Base-by-base conservation (phyloP, 164 flowering plant genomes). In the Nelumbo lutea region DNA sequence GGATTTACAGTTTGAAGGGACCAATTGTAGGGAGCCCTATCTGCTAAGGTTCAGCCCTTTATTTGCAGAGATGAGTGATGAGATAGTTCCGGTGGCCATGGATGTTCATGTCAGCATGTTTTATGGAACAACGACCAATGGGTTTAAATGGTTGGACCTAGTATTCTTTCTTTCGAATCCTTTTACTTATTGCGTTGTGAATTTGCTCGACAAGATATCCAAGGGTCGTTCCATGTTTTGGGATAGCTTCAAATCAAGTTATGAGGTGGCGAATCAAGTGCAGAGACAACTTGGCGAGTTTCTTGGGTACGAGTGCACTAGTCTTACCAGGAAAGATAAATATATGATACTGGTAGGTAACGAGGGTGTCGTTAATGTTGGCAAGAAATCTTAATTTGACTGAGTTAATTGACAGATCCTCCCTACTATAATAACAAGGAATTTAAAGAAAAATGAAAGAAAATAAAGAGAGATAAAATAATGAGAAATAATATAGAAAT, bases 321-420 rank as follows among this genome's bases (percentile, higher is more conserved):
- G 57, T 10, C 72, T 89, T 62, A 89, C 91, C 0, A 82, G 94
- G 73, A 85, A 80, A 70, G 91, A 87, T 59, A 89, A 89, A 77
- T 89, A 89, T 61, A 69, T 76, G 60, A 75, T 78, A 60, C 78
- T 89, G 9, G 90, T 86, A 0, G 91, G 90, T 1, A 87, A 83
- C 1, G 88, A 87, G 27, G 91, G 91, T 3, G 61, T 70, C 13
- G 79, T 78, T 59, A 7, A 45, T 11, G 57, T 15, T 67, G 68
- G 51, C 15, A 38, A 45, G 13, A 43, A 5, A 67, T 42, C 15
- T 14, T 7, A 58, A 53, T n/a, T n/a, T n/a, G n/a, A n/a, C n/a
- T n/a, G n/a, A n/a, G n/a, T n/a, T n/a, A n/a, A n/a, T n/a, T n/a
- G n/a, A n/a, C n/a, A n/a, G n/a, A n/a, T n/a, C n/a, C n/a, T n/a